These are phyloP conservation scores for Colletotrichum chrysophilum DNA, from an alignment of 2,329 filamentous ascomycete species.

Conservation along the genomic window DNA sequence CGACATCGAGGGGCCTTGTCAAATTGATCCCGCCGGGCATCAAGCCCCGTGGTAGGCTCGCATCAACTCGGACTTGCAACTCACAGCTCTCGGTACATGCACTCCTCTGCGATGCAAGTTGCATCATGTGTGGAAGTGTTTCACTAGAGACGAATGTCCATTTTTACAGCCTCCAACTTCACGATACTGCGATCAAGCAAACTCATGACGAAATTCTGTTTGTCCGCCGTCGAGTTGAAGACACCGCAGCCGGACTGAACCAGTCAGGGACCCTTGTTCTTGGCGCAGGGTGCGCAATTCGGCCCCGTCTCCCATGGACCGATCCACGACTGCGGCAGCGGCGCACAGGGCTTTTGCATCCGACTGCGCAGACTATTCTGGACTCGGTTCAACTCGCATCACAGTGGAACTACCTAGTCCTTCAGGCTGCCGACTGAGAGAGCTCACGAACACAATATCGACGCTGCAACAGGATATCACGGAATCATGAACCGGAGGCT, in stretches of 20 bases:
- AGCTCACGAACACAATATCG: neutral
- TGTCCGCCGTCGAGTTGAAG: neutral
- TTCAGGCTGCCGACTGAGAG: neutral
- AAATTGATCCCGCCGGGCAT: neutral
- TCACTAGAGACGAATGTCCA: neutral
- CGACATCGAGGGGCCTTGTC: neutral
- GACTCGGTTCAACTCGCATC: slow-evolving; percentile 10
- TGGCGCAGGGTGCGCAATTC: slow-evolving; percentile 4
- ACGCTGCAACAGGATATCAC: neutral
- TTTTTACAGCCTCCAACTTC: neutral
- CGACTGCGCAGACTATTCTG: slow-evolving; percentile 13
- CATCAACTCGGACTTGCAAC: neutral
- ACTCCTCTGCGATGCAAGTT: slow-evolving; percentile 7
- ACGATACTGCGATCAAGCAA: slow-evolving; percentile 2
- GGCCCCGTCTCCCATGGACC: neutral
- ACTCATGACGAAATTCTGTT: slow-evolving; percentile 19
- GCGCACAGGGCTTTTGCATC: slow-evolving; percentile 7
- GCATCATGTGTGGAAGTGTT: neutral
- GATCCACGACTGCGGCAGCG: slow-evolving; percentile 10
- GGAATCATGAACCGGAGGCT: neutral
- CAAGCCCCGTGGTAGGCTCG: slow-evolving; percentile 6
- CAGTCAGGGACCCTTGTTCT: neutral
- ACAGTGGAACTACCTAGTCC: slow-evolving; percentile 1
- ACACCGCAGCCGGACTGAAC: neutral
- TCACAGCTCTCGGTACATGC: neutral